These are phyloP conservation scores for Echria macrotheca DNA, from an alignment of 495 filamentous ascomycete genomes.

Conservation along the genomic window DNA sequence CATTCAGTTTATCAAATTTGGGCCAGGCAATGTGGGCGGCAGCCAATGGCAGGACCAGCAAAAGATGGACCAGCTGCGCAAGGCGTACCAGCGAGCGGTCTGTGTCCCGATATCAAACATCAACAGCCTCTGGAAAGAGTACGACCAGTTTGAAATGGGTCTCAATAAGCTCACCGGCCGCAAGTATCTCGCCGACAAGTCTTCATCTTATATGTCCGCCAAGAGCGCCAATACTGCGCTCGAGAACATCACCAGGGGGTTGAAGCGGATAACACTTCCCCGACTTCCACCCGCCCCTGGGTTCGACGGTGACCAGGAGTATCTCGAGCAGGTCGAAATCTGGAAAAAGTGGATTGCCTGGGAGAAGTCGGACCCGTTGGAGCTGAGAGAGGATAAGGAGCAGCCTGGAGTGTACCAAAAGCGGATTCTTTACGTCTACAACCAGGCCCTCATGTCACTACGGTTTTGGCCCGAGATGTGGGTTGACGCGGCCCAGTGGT, in stretches of 20 bases:
- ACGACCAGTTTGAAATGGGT: conserved; percentile 88
- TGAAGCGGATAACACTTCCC: conserved; percentile 73
- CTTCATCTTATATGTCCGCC: conserved; percentile 88
- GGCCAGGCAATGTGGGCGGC: conserved; percentile 78
- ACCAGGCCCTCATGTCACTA: conserved; percentile 88
- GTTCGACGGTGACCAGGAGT: conserved; percentile 83
- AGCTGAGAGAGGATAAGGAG: conserved; percentile 78
- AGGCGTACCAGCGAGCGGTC: conserved; percentile 85
- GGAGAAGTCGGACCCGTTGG: conserved; percentile 89
- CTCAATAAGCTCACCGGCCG: conserved; percentile 87
- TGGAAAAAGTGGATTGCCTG: conserved; percentile 93
- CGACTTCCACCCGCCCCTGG: conserved; percentile 75
- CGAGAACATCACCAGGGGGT: conserved; percentile 73
- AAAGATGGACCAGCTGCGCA: conserved; percentile 90
- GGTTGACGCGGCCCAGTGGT: conserved; percentile 93
- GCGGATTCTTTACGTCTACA: conserved; percentile 83
- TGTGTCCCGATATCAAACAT: conserved; percentile 74
- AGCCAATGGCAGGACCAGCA: conserved; percentile 91
- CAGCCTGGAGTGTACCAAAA: conserved; percentile 65
- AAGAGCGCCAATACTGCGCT: conserved; percentile 76
- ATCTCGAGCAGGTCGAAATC: conserved; percentile 74
- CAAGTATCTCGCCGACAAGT: conserved; percentile 87
- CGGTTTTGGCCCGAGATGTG: conserved; percentile 92
- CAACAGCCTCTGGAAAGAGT: conserved; percentile 89
- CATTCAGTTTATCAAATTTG: conserved; percentile 79